A percentile compares a stretch with the other conserved stretches of the same genome.
These are phyloP conservation scores for Termitomyces sp. DNA, from an alignment of 768 basidiomycete genomes.

Conservation along the genomic window DNA sequence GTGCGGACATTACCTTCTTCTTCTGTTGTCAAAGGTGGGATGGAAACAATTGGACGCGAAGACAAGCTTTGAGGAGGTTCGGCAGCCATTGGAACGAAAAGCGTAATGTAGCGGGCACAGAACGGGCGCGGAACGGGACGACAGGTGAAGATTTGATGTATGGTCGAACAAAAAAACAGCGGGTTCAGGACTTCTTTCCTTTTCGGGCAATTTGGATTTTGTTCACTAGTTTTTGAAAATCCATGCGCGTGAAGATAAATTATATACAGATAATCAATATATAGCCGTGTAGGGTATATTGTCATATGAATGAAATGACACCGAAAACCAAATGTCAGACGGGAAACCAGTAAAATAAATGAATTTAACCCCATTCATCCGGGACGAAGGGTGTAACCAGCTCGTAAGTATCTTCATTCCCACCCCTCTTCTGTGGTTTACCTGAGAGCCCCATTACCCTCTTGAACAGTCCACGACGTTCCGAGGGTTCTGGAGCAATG, in stretches of 20 bases:
- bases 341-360: neutral
- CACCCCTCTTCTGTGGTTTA: constrained; percentile 39
- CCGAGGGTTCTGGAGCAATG: constrained; percentile 19
- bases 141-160: neutral
- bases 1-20: constrained; percentile 47
- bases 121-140: neutral
- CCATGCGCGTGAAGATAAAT: neutral
- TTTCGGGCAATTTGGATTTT: neutral
- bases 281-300: constrained; percentile 1
- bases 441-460: constrained; percentile 51
- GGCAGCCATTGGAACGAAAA: constrained; percentile 14
- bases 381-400: constrained; percentile 79
- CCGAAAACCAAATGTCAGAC: neutral
- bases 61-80: constrained; percentile 14
- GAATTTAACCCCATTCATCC: constrained; percentile 59
- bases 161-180: neutral
- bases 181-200: neutral
- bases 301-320: neutral
- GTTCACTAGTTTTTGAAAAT: neutral
- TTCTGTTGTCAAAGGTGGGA: constrained; percentile 48
- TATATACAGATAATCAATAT: neutral
- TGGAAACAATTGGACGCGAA: constrained; percentile 19
- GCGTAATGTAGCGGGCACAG: neutral
- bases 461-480: constrained; percentile 48
- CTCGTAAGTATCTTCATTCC: constrained; percentile 77